Conservation (phyloP, 2,329 filamentous ascomycete species). For the Monilinia fructicola region DNA sequence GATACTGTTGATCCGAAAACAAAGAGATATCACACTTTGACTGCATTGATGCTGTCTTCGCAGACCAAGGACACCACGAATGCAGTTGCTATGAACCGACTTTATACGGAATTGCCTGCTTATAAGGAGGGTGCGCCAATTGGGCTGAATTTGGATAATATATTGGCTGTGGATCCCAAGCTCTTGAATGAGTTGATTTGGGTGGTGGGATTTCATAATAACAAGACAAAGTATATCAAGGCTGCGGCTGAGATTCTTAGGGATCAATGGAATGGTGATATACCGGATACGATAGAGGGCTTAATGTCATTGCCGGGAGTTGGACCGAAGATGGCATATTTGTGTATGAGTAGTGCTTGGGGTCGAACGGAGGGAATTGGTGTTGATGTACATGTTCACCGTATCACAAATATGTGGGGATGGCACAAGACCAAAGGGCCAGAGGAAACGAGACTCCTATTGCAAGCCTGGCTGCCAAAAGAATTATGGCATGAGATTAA, state of each 20-base stretch:
- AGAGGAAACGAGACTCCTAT: constrained; percentile 62
- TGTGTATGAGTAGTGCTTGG: constrained; percentile 70
- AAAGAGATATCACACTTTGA: constrained; percentile 64
- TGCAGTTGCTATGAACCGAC: constrained; percentile 62
- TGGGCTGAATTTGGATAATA: constrained; percentile 62
- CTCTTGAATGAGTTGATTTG: constrained; percentile 63
- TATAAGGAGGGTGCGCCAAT: constrained; percentile 35
- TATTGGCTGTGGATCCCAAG: constrained; percentile 58
- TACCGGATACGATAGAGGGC: constrained; percentile 64
- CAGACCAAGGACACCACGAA: constrained; percentile 76
- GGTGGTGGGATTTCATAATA: constrained; percentile 73
- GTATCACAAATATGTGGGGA: constrained; percentile 73
- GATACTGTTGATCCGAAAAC: constrained; percentile 21
- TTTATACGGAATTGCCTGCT: constrained; percentile 60
- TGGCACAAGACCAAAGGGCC: constrained; percentile 66
- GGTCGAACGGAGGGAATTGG: constrained; percentile 54
- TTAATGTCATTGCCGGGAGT: constrained; percentile 66
- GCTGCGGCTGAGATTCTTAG: constrained; percentile 59
- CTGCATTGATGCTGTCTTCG: constrained; percentile 69
- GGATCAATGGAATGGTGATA: constrained; percentile 61
- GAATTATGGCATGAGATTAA: constrained; percentile 76
- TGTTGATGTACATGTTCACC: constrained; percentile 74
- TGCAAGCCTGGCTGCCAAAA: constrained; percentile 67
- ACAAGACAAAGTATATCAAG: constrained; percentile 72
- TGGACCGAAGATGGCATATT: constrained; percentile 73